A percentile compares a stretch with the other conserved stretches of the same genome.
Evolutionary conservation across 164 flowering plant species (phyloP).

Genomic region (Houttuynia cordata): DNA sequence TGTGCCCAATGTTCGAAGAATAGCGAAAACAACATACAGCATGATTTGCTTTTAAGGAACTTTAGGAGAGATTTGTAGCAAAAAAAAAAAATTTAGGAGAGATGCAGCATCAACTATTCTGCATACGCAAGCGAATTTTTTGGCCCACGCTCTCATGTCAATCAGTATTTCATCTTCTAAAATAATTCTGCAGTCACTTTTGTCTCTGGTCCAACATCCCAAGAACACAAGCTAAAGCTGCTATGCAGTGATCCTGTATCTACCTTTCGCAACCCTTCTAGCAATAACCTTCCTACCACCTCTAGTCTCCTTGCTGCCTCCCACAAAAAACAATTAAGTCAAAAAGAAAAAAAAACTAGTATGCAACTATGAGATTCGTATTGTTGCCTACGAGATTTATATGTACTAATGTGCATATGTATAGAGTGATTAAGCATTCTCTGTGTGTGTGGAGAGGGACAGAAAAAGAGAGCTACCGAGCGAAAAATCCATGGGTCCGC

Average conservation of each 20-base stretch:
- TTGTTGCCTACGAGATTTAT: too few relatives aligned
- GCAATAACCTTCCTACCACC: slow-evolving; percentile 15
- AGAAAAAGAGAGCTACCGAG: slow-evolving; percentile 35
- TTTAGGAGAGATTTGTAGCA: too few relatives aligned
- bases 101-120: too few relatives aligned
- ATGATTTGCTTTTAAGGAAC: too few relatives aligned
- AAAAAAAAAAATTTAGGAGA: too few relatives aligned
- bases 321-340: not conserved
- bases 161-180: too few relatives aligned
- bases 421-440: not conserved
- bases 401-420: not conserved
- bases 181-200: too few relatives aligned
- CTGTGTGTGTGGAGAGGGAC: not conserved
- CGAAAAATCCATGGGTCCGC: slow-evolving; percentile 71
- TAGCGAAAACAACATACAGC: too few relatives aligned
- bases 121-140: too few relatives aligned
- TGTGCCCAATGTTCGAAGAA: too few relatives aligned
- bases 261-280: slow-evolving; percentile 13
- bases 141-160: not conserved
- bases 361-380: not conserved
- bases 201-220: not conserved
- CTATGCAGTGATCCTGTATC: slow-evolving; percentile 7
- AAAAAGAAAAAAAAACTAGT: not conserved
- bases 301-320: slow-evolving; percentile 15
- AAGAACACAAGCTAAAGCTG: not conserved